phyloP scores from a whole-genome alignment of 192 early-diverging fungal genomes.

The Paraglomus occultum region DNA sequence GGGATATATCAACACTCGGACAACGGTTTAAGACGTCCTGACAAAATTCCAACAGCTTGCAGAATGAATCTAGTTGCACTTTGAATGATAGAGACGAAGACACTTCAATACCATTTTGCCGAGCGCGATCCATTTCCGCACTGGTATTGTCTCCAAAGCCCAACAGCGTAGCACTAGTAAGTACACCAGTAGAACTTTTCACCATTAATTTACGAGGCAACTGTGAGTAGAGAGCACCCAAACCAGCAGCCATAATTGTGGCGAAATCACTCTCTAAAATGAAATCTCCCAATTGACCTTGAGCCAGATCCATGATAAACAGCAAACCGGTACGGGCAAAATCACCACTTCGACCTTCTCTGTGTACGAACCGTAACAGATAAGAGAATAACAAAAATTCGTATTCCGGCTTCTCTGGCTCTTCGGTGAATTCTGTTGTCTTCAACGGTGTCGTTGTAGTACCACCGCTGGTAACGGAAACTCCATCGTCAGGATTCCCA shows the following conservation, averaged over 20 bases:
- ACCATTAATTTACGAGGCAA: slow-evolving; percentile 76
- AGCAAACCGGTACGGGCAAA: slow-evolving; percentile 82
- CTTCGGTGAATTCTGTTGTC: slow-evolving; percentile 51
- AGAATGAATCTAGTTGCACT: slow-evolving; percentile 63
- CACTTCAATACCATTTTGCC: slow-evolving; percentile 45
- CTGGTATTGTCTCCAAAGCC: slow-evolving; percentile 32
- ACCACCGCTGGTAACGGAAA: slow-evolving; percentile 6
- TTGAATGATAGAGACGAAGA: slow-evolving; percentile 64
- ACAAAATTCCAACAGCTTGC: slow-evolving; percentile 67
- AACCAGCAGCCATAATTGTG: slow-evolving; percentile 74
- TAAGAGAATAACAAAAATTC: slow-evolving; percentile 90
- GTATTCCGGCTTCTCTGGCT: slow-evolving; percentile 52
- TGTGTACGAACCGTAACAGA: slow-evolving; percentile 84
- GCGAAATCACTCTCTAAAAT: slow-evolving; percentile 82
- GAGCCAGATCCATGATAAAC: slow-evolving; percentile 80
- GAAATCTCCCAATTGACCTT: slow-evolving; percentile 74
- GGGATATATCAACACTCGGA: slow-evolving; percentile 62
- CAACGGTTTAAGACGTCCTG: slow-evolving; percentile 70
- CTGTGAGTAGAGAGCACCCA: slow-evolving; percentile 89
- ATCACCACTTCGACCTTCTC: slow-evolving; percentile 82
- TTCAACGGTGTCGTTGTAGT: slow-evolving; percentile 34
- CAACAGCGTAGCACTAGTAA: slow-evolving; percentile 39
- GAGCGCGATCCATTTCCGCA: slow-evolving; percentile 35
- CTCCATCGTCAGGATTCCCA: slow-evolving; percentile 16
- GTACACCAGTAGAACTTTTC: slow-evolving; percentile 42